Base-by-base conservation (phyloP, 2,329 filamentous ascomycete species). In the Dryadomyces quercivorus region DNA sequence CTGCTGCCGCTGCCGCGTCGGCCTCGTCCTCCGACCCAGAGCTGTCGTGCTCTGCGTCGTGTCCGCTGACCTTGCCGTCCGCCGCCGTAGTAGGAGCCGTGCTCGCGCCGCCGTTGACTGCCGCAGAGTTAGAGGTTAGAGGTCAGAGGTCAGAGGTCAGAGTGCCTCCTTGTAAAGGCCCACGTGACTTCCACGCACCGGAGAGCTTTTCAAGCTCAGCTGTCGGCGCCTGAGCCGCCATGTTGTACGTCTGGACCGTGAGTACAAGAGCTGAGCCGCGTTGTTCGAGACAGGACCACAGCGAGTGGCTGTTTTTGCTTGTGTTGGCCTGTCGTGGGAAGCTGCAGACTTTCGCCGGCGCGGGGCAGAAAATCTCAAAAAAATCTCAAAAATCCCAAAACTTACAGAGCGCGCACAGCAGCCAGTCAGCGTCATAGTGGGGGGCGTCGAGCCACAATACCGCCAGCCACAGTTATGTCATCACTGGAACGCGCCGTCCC, bases 161-260 rank as follows among this genome's bases (percentile, higher is more conserved):
- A n/a, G n/a, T n/a, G n/a, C n/a, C n/a, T n/a, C n/a, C n/a, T n/a
- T n/a, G n/a, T 6, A 16, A 15, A 8, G 26, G 4, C 9, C 9
- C 36, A 13, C 15, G 10, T 40, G 10, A 13, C 36, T 3, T 40
- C 36, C 36, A 51, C 65, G 59, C 59, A 72, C 70, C 65, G 55
- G 63, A 67, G 62, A 72, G 69, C 66, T 70, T 70, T 53, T 67
- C 61, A 5, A 72, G 69, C 67, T 70, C 69, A 31, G 70, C 69
- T 56, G 66, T 63, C 8, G 70, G 68, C 51, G 61, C 62, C 63
- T 69, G 66, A 53, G 69, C 68, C 57, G 70, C 70, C 71, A 73
- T 73, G n/a, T 58, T 69, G 36, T 40, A 31, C 36, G 36, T 12
- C 36, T 40, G 5, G 36, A 40, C 36, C 36, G 15, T 13, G 12